These are phyloP conservation scores for Sugiyamaella americana DNA, from an alignment of 805 yeast genomes.

Conservation along the genomic window DNA sequence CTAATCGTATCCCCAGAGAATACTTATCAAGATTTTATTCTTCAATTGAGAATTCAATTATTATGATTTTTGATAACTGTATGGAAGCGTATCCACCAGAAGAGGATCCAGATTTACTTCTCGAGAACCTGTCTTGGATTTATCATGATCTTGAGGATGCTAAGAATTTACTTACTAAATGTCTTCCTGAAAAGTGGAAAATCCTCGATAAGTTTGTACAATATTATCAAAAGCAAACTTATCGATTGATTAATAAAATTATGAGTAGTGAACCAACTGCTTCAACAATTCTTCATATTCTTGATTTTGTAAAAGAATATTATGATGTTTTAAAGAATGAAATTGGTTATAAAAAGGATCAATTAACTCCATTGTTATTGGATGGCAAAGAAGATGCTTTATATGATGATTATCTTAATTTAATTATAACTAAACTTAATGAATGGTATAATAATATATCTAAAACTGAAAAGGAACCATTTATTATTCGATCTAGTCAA, in stretches of 20 bases:
- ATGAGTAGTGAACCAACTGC: constrained; percentile 75
- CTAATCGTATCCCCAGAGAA: constrained; percentile 40
- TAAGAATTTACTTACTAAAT: constrained; percentile 47
- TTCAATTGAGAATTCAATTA: constrained; percentile 53
- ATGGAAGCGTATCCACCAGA: constrained; percentile 45
- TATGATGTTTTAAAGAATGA: constrained; percentile 43
- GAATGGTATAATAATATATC: constrained; percentile 79
- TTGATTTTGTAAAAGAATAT: constrained; percentile 72
- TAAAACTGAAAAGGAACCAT: constrained; percentile 58
- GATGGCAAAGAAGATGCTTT: constrained; percentile 67
- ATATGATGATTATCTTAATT: constrained; percentile 68
- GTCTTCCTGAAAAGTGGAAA: constrained; percentile 73
- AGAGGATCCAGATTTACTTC: constrained; percentile 47
- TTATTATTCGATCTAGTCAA: constrained; percentile 58
- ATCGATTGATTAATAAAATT: constrained; percentile 55
- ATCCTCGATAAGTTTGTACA: constrained; percentile 55
- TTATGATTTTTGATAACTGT: constrained; percentile 63
- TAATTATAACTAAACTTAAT: constrained; percentile 64
- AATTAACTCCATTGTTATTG: constrained; percentile 52
- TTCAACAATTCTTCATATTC: constrained; percentile 59
- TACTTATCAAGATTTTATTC: constrained; percentile 57
- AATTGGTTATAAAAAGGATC: constrained; percentile 36
- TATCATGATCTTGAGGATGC: constrained; percentile 72
- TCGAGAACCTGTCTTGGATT: constrained; percentile 74
- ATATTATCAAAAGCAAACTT: constrained; percentile 62